Conservation (phyloP, 2,329 filamentous ascomycete species). For the Elsinoe perseae region DNA sequence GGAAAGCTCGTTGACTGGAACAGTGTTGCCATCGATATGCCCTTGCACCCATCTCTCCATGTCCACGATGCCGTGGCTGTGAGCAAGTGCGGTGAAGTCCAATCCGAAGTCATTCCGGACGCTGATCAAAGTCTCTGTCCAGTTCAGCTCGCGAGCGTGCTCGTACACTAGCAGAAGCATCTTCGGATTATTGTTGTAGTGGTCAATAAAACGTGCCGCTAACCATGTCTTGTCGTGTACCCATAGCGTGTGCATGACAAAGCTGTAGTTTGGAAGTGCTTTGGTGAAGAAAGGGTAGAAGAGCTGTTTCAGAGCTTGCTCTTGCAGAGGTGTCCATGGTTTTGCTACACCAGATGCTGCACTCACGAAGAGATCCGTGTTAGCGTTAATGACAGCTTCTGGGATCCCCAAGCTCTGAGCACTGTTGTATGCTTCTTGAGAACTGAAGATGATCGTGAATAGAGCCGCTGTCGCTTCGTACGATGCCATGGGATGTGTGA, state of each 20-base stretch:
- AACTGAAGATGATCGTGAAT: constrained; percentile 54
- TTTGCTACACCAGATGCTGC: constrained; percentile 70
- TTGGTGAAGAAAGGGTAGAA: constrained; percentile 80
- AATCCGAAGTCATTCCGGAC: constrained; percentile 77
- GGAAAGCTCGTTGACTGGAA: constrained; percentile 55
- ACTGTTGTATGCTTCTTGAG: constrained; percentile 49
- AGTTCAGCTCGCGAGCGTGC: constrained; percentile 71
- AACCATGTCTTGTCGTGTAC: constrained; percentile 85
- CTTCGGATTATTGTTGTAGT: constrained; percentile 62
- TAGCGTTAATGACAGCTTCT: constrained; percentile 57
- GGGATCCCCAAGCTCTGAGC: constrained; percentile 52
- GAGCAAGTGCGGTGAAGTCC: constrained; percentile 77
- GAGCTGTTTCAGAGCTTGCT: constrained; percentile 65
- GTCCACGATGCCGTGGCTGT: constrained; percentile 72
- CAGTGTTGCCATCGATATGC: constrained; percentile 41
- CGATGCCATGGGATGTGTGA: constrained; percentile 81
- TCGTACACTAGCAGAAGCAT: constrained; percentile 65
- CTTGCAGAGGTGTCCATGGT: constrained; percentile 66
- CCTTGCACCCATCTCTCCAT: constrained; percentile 71
- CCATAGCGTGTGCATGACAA: constrained; percentile 88
- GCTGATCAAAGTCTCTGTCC: constrained; percentile 74
- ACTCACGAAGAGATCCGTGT: constrained; percentile 70
- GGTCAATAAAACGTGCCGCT: constrained; percentile 66
- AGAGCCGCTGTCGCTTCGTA: constrained; percentile 68
- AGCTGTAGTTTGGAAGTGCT: constrained; percentile 68